phyloP scores from a whole-genome alignment of 225 moss, liverwort and hornwort species.

The Takakia lepidozioides region DNA sequence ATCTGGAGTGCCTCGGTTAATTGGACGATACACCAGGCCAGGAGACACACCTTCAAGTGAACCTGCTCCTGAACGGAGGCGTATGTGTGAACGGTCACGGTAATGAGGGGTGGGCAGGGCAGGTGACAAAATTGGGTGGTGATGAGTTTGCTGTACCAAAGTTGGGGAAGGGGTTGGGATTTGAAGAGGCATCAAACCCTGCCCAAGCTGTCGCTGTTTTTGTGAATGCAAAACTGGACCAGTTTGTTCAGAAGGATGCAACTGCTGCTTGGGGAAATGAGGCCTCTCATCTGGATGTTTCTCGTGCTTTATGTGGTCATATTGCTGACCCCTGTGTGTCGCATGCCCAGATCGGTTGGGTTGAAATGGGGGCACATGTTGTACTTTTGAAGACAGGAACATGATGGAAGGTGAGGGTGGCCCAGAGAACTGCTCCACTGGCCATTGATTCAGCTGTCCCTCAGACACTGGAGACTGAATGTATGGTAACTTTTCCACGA shows the following conservation, averaged over 20 bases:
- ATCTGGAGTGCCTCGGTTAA: constrained; percentile 50
- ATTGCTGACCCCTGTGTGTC: constrained; percentile 39
- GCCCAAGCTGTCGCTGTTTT: constrained; percentile 36
- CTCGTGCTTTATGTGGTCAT: constrained; percentile 32
- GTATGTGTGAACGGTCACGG: constrained; percentile 15
- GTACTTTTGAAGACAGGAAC: constrained; percentile 10
- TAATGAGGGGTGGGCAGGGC: constrained; percentile 17
- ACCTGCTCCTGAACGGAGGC: constrained; percentile 2
- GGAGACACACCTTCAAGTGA: constrained; percentile 46
- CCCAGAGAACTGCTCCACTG: constrained; percentile 21
- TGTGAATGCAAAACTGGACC: constrained; percentile 38
- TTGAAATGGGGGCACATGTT: constrained; percentile 23
- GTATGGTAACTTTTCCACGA: constrained; percentile 18
- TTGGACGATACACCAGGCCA: constrained; percentile 47
- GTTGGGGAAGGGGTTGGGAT: constrained; percentile 57
- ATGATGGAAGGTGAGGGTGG: constrained; percentile 10
- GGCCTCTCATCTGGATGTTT: constrained; percentile 50
- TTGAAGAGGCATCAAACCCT: constrained; percentile 38
- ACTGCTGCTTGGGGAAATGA: constrained; percentile 49
- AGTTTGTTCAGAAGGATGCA: constrained; percentile 37
- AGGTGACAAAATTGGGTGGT: constrained; percentile 37
- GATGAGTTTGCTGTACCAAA: constrained; percentile 53
- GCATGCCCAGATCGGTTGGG: constrained; percentile 35
- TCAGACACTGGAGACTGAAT: constrained; percentile 16
- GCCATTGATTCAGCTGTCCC: constrained; percentile 23